Evolutionary conservation across 192 early-diverging fungal species (phyloP).

Genomic region (Umbelopsis ramanniana): DNA sequence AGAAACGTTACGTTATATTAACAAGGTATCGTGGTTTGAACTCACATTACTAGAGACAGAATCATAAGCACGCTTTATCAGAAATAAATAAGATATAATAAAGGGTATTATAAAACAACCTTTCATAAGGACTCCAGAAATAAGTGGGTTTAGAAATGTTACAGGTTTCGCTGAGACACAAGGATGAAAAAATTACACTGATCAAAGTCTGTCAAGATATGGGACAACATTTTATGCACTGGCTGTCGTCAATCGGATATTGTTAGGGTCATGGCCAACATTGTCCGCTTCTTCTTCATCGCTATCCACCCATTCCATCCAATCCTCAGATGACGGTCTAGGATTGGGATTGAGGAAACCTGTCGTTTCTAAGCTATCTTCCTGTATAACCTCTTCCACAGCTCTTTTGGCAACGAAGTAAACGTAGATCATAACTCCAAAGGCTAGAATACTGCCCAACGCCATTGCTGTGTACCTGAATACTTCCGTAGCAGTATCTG

Average conservation of each 20-base stretch:
- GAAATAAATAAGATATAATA: too few species aligned
- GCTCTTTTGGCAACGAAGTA: slow-evolving; percentile 47
- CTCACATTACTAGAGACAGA: too few species aligned
- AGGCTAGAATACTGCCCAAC: slow-evolving; percentile 39
- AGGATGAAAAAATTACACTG: not conserved
- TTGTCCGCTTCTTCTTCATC: slow-evolving; percentile 19
- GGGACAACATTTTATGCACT: not conserved
- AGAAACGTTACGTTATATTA: too few species aligned
- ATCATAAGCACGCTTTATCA: too few species aligned
- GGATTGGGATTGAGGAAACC: slow-evolving; percentile 26
- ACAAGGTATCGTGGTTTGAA: too few species aligned
- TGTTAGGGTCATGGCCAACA: slow-evolving; percentile 1
- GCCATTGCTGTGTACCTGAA: slow-evolving; percentile 31
- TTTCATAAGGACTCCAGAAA: too few species aligned
- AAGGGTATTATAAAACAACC: too few species aligned
- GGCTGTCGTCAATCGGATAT: not conserved
- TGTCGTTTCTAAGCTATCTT: slow-evolving; percentile 25
- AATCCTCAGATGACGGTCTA: slow-evolving; percentile 22
- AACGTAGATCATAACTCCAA: slow-evolving; percentile 55
- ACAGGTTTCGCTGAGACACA: not conserved
- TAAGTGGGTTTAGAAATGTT: not conserved
- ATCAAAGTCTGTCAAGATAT: not conserved
- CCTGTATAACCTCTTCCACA: slow-evolving; percentile 46
- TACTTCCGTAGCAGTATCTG: slow-evolving; percentile 27
- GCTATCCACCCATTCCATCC: slow-evolving; percentile 31